A percentile compares a stretch with the other conserved stretches of the same genome.
phyloP scores from a whole-genome alignment of 768 basidiomycete genomes.

The Phylloporus rhodoxanthus region DNA sequence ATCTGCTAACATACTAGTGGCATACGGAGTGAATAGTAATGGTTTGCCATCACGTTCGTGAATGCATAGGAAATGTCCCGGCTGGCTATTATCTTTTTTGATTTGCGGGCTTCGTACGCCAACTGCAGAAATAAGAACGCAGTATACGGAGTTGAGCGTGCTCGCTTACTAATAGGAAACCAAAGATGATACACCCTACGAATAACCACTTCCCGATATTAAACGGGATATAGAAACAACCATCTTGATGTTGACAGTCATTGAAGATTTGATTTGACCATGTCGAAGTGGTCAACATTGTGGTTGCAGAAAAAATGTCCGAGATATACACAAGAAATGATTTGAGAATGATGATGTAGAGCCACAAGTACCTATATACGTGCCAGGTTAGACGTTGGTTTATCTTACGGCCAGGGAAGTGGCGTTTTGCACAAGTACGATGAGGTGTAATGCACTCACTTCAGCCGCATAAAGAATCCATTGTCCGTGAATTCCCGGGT shows the following conservation, averaged over 20 bases:
- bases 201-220: constrained; percentile 92
- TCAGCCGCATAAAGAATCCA: constrained; percentile 78
- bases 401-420: not conserved
- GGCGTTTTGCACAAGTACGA: not conserved
- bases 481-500: constrained; percentile 88
- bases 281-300: constrained; percentile 84
- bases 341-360: constrained; percentile 91
- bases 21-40: constrained; percentile 93
- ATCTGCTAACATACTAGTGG: constrained; percentile 6
- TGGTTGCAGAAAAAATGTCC: constrained; percentile 96
- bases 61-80: constrained; percentile 97
- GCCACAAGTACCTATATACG: constrained; percentile 73
- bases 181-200: constrained; percentile 96
- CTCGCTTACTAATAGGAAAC: constrained; percentile 79
- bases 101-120: constrained; percentile 86
- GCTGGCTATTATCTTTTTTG: constrained; percentile 90
- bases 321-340: constrained; percentile 94
- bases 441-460: constrained; percentile 42
- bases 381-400: constrained; percentile 8
- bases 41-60: constrained; percentile 95
- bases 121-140: constrained; percentile 43
- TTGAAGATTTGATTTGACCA: constrained; percentile 93
- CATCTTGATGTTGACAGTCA: constrained; percentile 54
- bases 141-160: not conserved
- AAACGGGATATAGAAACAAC: constrained; percentile 85